Evolutionary conservation across 2,329 filamentous ascomycete species (phyloP).

Genomic region (Xylaria sp.): DNA sequence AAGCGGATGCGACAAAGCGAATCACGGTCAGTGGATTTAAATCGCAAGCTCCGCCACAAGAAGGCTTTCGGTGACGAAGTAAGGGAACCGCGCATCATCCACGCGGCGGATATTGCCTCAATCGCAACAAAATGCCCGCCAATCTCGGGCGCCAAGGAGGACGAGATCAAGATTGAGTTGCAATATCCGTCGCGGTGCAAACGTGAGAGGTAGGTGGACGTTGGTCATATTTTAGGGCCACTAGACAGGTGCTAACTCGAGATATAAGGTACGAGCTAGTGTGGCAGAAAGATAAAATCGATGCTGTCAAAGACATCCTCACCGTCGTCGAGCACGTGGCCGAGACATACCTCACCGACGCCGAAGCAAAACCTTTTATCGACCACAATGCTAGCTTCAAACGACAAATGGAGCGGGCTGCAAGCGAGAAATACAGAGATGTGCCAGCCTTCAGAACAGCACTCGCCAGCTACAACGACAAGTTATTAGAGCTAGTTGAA

Average conservation of each 20-base stretch:
- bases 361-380: conserved; percentile 68
- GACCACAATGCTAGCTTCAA: conserved; percentile 75
- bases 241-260: conserved; percentile 20
- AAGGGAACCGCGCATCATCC: conserved; percentile 53
- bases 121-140: conserved; percentile 54
- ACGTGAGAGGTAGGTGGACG: conserved; percentile 68
- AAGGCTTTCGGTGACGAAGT: conserved; percentile 49
- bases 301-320: conserved; percentile 74
- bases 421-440: conserved; percentile 65
- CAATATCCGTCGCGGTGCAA: conserved; percentile 80
- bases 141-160: conserved; percentile 50
- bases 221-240: conserved; percentile 12
- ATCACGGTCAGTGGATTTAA: conserved; percentile 48
- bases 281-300: conserved; percentile 76
- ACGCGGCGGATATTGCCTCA: conserved; percentile 60
- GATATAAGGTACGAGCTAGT: conserved; percentile 69
- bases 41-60: conserved; percentile 49
- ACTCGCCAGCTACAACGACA: conserved; percentile 76
- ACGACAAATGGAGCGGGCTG: conserved; percentile 75
- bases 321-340: conserved; percentile 70
- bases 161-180: conserved; percentile 66
- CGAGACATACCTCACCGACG: conserved; percentile 75
- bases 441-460: conserved; percentile 71
- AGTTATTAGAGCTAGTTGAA: conserved; percentile 65
- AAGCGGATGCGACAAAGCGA: conserved; percentile 53